phyloP scores from a whole-genome alignment of 805 yeast genomes.

The Saccharomyces paradoxus region DNA sequence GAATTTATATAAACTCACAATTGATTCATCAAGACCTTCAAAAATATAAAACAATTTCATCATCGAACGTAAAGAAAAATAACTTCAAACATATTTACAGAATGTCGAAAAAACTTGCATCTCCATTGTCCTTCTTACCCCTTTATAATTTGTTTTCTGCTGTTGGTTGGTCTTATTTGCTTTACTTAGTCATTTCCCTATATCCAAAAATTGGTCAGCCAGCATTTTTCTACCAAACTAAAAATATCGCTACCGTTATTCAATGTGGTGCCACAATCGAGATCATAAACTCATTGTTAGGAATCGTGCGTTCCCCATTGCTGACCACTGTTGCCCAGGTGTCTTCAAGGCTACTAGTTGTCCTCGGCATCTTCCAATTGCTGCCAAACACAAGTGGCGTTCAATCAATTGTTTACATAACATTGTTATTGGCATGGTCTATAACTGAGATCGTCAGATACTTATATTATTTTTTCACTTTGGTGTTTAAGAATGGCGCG shows the following conservation, averaged over 20 bases:
- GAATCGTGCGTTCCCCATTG: conserved; percentile 78
- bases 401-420: conserved; percentile 48
- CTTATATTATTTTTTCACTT: conserved; percentile 50
- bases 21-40: background rate
- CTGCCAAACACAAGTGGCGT: conserved; percentile 57
- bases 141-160: conserved; percentile 49
- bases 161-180: conserved; percentile 44
- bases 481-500: conserved; percentile 34
- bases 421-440: conserved; percentile 82
- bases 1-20: background rate
- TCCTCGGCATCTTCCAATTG: conserved; percentile 70
- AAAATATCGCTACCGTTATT: conserved; percentile 49
- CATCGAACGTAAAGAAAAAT: background rate
- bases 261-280: conserved; percentile 80
- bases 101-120: conserved; percentile 18
- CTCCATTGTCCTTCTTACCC: conserved; percentile 29
- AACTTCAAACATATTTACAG: background rate
- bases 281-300: conserved; percentile 65
- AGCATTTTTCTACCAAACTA: conserved; percentile 50
- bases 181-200: conserved; percentile 36
- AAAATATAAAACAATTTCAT: background rate
- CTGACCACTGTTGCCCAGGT: conserved; percentile 84
- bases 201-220: conserved; percentile 53
- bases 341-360: conserved; percentile 71
- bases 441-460: conserved; percentile 87